Evolutionary conservation across 1,139 yeast species (phyloP), one percentile per base, ranked within the genome.

Genomic region (Debaryomycetaceae sp.): DNA sequence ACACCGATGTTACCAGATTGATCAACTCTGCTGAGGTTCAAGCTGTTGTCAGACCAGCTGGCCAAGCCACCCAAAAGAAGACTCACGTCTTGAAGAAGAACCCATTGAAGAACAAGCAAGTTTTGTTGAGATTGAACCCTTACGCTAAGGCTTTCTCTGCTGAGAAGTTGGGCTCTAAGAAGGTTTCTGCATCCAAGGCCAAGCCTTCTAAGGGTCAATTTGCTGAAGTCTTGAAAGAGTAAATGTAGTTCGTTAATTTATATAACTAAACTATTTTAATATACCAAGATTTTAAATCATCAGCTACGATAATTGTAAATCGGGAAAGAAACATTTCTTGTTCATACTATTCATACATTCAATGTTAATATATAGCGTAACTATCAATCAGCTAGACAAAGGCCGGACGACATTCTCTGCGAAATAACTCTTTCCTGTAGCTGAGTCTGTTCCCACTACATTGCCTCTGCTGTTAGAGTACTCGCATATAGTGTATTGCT

Each of bases 31-130:
- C 97, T 73, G 98, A 92, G 81, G 86, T 92, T 73, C 98, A 92
- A 81, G 79, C 96, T 60, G 96, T 83, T 67, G 87, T 89, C 65
- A 87, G 94, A 81, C 91, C 96, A 68, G 96, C 96, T 72, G 96
- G 95, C 65, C 92, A 85, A 75, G 75, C 94, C 63, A 76, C 83
- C 67, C 94, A 87, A 75, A 88, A 89, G 92, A 87, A 95, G 75
- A 73, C 88, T 58, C 88, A 86, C 81, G 95, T 87, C 71, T 85
- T 83, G 75, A 92, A 92, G 97, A 91, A 88, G 92, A 92, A 92
- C 94, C 98, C 99, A 78, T 89, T 92, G 73, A 92, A 88, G 92
- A 92, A 94, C 97, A 91, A 89, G 84, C 96, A 88, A 79, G 94
- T 89, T 65, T 78, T 89, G 70, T 84, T 89, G 74, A 88, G 97